Evolutionary conservation across 768 basidiomycete genomes (phyloP).

Genomic region (Asterophora parasitica): DNA sequence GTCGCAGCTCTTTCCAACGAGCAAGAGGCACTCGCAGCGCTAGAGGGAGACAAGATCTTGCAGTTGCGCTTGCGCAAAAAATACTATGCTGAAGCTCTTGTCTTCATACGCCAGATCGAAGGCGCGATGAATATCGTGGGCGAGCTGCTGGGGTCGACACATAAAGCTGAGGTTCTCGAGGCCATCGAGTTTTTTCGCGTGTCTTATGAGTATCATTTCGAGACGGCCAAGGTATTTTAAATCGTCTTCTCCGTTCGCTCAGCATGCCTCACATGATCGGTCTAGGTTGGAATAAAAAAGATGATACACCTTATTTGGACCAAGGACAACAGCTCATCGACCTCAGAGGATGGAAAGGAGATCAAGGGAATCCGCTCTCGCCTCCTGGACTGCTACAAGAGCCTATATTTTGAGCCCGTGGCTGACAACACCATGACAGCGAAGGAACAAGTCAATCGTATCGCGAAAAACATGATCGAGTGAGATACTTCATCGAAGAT

Average conservation of each 20-base stretch:
- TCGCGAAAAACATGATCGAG: constrained; percentile 98
- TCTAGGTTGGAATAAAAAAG: constrained; percentile 81
- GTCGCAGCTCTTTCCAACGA: constrained; percentile 63
- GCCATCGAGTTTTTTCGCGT: constrained; percentile 87
- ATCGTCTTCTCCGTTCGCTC: not conserved
- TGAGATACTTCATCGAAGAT: constrained; percentile 28
- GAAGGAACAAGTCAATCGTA: constrained; percentile 85
- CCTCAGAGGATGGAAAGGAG: constrained; percentile 59
- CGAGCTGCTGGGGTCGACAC: constrained; percentile 80
- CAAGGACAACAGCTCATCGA: constrained; percentile 84
- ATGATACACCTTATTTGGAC: constrained; percentile 98
- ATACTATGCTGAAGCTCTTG: constrained; percentile 81
- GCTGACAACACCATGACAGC: constrained; percentile 53
- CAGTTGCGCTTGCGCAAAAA: constrained; percentile 73
- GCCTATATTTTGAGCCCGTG: constrained; percentile 83
- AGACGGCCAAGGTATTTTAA: constrained; percentile 58
- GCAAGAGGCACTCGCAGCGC: constrained; percentile 63
- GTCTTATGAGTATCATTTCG: constrained; percentile 76
- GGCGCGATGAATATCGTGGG: constrained; percentile 66
- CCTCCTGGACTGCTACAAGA: constrained; percentile 84
- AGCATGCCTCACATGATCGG: constrained; percentile 5
- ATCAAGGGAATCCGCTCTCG: constrained; percentile 84
- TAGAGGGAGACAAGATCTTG: constrained; percentile 61
- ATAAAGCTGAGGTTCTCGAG: constrained; percentile 79
- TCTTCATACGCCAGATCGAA: constrained; percentile 64